A percentile compares a stretch with the other conserved stretches of the same genome.
These are phyloP conservation scores for Hymenoscyphus fructigenus DNA, from an alignment of 2,329 filamentous ascomycete species.

Conservation along the genomic window DNA sequence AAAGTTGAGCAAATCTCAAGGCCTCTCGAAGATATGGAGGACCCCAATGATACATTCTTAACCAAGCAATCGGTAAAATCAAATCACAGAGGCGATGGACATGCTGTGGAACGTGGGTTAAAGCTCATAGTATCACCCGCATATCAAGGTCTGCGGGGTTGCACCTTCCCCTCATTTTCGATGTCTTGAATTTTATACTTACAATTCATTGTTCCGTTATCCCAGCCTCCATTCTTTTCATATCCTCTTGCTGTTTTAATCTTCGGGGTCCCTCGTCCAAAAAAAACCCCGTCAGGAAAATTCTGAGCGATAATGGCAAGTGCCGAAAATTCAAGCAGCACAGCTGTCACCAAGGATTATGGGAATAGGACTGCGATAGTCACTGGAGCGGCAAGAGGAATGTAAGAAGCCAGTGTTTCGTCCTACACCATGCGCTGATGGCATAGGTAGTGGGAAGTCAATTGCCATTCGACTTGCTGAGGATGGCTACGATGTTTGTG, in stretches of 20 bases:
- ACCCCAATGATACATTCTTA: too few species aligned
- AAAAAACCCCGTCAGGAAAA: too few species aligned
- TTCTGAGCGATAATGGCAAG: slow-evolving; percentile 15
- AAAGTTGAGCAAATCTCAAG: not conserved
- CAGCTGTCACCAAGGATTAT: slow-evolving; percentile 32
- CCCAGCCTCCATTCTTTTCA: not conserved
- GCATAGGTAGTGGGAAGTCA: slow-evolving; percentile 51
- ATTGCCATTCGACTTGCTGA: slow-evolving; percentile 62
- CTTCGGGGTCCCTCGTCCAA: not conserved
- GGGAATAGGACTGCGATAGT: slow-evolving; percentile 40
- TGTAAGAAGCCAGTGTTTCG: slow-evolving; percentile 33
- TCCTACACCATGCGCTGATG: slow-evolving; percentile 23
- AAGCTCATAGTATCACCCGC: not conserved
- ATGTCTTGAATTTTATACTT: not conserved
- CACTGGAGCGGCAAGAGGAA: slow-evolving; percentile 42
- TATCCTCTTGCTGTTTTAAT: not conserved
- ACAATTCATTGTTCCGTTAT: not conserved
- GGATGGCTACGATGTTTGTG: slow-evolving; percentile 65
- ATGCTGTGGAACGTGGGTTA: not conserved
- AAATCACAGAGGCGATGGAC: not conserved
- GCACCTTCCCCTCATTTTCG: not conserved
- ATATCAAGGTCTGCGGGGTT: not conserved
- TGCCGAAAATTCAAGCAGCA: slow-evolving; percentile 17
- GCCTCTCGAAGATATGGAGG: not conserved
- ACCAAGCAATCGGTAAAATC: not conserved